Evolutionary conservation across 208 protist species (phyloP).

Genomic region (Leishmania turanica): DNA sequence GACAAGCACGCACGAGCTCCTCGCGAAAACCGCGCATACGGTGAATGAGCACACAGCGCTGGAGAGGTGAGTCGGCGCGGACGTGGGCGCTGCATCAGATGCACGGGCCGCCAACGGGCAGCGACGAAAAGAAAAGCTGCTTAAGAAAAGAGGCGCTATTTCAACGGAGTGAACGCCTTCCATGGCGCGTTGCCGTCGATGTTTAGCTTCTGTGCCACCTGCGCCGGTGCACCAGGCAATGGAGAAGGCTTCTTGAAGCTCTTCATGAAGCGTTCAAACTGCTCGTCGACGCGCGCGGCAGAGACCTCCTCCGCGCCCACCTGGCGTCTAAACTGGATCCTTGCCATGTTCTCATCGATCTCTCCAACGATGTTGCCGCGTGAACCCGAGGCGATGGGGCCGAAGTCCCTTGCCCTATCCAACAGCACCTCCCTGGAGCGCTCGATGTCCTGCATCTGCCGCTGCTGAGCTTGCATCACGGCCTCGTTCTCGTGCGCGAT

Average conservation of each 20-base stretch:
- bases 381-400: conserved; percentile 16
- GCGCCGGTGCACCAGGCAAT: conserved; percentile 4
- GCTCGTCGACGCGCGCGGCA: conserved; percentile 81
- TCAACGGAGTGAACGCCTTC: conserved; percentile 73
- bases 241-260: conserved; percentile 52
- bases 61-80: neutral
- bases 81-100: neutral
- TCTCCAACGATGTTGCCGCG: conserved; percentile 46
- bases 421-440: conserved; percentile 34
- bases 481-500: conserved; percentile 63
- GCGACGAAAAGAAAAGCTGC: neutral
- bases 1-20: neutral
- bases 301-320: conserved; percentile 67
- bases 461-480: conserved; percentile 32
- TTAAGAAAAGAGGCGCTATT: conserved; percentile 5
- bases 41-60: neutral
- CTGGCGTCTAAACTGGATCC: conserved; percentile 79
- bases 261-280: conserved; percentile 90
- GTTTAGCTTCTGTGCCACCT: conserved; percentile 31
- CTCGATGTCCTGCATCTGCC: conserved; percentile 66
- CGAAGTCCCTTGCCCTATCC: conserved; percentile 26
- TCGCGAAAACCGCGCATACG: neutral
- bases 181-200: conserved; percentile 86
- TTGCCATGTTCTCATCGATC: conserved; percentile 83
- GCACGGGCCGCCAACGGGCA: neutral